A percentile compares a stretch with the other conserved stretches of the same genome.
Conservation (phyloP, 2,329 filamentous ascomycete genomes). For the Pseudocercospora macadamiae region DNA sequence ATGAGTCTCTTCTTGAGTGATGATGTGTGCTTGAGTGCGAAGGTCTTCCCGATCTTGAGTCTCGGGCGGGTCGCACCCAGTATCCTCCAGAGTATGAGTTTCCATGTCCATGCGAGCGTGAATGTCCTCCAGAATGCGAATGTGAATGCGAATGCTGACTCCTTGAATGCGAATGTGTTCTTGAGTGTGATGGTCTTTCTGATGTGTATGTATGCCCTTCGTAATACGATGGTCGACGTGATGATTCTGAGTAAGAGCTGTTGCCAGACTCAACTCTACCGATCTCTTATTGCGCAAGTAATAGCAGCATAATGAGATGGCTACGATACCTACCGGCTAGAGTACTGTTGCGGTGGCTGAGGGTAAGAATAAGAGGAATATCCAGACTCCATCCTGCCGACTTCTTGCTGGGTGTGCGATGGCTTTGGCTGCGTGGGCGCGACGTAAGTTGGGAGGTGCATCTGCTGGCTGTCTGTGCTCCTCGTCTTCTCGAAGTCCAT, state of each 20-base stretch:
- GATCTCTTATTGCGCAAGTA: no score
- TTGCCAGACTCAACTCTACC: neutral
- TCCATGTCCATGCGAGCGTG: neutral
- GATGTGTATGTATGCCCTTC: neutral
- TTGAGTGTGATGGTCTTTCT: no score
- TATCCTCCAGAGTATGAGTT: neutral
- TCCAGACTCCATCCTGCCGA: neutral
- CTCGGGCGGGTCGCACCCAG: no score
- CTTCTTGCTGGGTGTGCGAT: neutral
- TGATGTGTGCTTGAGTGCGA: no score
- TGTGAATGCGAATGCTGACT: neutral
- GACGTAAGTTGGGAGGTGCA: conserved; percentile 1
- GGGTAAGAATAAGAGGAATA: neutral
- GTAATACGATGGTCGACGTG: neutral
- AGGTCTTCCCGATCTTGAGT: neutral
- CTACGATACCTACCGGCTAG: neutral
- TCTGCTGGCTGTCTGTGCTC: neutral
- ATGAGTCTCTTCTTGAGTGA: neutral
- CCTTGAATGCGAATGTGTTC: no score
- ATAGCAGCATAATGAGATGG: neutral
- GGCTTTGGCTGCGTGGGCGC: neutral
- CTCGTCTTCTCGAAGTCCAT: conserved; percentile 2
- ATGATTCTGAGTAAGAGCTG: neutral
- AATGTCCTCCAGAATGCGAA: neutral
- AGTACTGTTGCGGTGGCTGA: neutral